Conservation (phyloP, 2,329 filamentous ascomycete species). For the Fusarium tanahbumbuense region DNA sequence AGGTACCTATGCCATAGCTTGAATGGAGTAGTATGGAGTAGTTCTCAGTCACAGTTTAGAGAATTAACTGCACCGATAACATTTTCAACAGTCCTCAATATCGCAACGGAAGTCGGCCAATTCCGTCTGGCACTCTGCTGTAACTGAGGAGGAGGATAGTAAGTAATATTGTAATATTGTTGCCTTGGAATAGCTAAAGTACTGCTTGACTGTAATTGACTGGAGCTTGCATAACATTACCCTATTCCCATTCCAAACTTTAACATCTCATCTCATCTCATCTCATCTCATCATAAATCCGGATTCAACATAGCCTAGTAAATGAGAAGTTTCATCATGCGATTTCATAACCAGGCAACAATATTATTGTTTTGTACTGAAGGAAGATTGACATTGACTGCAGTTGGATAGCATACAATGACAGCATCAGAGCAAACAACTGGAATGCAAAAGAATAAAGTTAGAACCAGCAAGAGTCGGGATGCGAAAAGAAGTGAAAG, state of each 20-base stretch:
- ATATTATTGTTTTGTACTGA: background rate
- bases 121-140: background rate
- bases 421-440: background rate
- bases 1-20: background rate
- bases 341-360: background rate
- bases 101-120: background rate
- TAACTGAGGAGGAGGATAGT: background rate
- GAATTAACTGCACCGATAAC: background rate
- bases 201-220: background rate
- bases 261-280: background rate
- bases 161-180: background rate
- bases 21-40: background rate
- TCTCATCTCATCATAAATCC: background rate
- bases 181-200: background rate
- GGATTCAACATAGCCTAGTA: background rate
- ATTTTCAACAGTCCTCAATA: background rate
- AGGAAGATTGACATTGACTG: background rate
- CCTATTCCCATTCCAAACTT: background rate
- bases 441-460: background rate
- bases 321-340: background rate
- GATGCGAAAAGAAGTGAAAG: background rate
- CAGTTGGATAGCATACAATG: background rate
- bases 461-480: background rate
- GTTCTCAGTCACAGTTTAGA: background rate
- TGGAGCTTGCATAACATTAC: too few species aligned